Evolutionary conservation across 164 flowering plant genomes (phyloP), one percentile per base, ranked within the genome.

Genomic region (Taxillus chinensis): DNA sequence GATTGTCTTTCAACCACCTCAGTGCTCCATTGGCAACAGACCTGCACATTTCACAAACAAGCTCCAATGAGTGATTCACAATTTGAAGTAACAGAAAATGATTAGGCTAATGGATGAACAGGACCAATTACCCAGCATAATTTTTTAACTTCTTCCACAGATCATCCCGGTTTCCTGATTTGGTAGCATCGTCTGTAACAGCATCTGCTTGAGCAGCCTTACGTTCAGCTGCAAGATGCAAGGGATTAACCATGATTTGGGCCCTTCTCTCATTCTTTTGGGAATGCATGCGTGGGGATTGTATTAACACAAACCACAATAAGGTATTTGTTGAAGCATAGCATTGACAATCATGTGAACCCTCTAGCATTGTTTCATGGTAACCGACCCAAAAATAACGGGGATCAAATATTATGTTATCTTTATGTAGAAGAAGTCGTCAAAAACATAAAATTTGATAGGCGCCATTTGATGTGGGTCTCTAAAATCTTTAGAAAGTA

Each of bases 1-100:
- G 75, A 71, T 84, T 87, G 77, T 89, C 90, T 77, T 79, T 87
- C 65, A 92, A 67, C 96, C 96, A 92, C 62, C 81, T 92, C 46
- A 85, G 64, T 61, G 78, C 95, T 68, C 96, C 98, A 71, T 81
- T 83, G 52, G 84, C 90, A 62, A 79, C 79, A 61, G 95, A 80
- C 83, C 98, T 92, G 91, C 74, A 75, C 62, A 49, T 60, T 68
- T 37, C 48, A 48, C 10, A 27, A 27, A 27, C 27, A 27, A 27
- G 27, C 27, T 27, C 27, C 27, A 27, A 27, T 27, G 27, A 27
- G 51, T 48, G 9, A 7, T 48, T 11, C 12, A 7, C 13, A 2
- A 48, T 7, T 43, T 6, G 8, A 43, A 43, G 46, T 43, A 6
- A 9, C 46, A 43, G 8, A 43, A 9, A 6, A 43, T 16, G 27